Conservation (phyloP, 2,329 filamentous ascomycete genomes). For the Scedosporium aurantiacum region DNA sequence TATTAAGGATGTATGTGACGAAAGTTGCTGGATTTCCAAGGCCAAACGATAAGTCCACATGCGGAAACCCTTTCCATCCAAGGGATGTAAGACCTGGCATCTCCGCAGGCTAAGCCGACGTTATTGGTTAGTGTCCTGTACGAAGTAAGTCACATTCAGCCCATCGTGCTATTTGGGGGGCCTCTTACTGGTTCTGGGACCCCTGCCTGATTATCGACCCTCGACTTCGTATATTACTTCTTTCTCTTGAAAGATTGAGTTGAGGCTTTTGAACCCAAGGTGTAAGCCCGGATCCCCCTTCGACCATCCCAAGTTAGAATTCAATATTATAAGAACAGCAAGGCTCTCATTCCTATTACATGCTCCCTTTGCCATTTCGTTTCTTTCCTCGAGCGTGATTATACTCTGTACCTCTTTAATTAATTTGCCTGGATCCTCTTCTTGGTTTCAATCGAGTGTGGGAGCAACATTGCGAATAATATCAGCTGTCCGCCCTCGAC, state of each 20-base stretch:
- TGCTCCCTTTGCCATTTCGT: background rate
- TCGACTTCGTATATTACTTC: background rate
- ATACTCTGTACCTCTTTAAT: background rate
- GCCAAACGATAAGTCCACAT: background rate
- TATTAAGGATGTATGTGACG: background rate
- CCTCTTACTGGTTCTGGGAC: background rate
- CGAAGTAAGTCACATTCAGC: background rate
- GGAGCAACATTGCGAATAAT: background rate
- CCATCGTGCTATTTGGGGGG: background rate
- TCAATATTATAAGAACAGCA: background rate
- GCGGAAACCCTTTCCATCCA: background rate
- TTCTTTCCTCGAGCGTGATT: too few relatives aligned
- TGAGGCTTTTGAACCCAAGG: background rate
- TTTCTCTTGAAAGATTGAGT: too few relatives aligned
- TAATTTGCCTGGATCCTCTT: background rate
- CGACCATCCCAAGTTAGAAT: background rate
- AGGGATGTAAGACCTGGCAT: background rate
- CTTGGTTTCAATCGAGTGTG: background rate
- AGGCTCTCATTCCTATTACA: background rate
- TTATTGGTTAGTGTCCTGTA: background rate
- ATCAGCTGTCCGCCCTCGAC: background rate
- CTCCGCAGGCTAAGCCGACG: background rate
- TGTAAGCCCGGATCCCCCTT: background rate
- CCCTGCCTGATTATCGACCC: background rate
- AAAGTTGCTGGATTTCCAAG: too few relatives aligned